phyloP scores from a whole-genome alignment of 495 filamentous ascomycete genomes.

The Thozetella sp. region DNA sequence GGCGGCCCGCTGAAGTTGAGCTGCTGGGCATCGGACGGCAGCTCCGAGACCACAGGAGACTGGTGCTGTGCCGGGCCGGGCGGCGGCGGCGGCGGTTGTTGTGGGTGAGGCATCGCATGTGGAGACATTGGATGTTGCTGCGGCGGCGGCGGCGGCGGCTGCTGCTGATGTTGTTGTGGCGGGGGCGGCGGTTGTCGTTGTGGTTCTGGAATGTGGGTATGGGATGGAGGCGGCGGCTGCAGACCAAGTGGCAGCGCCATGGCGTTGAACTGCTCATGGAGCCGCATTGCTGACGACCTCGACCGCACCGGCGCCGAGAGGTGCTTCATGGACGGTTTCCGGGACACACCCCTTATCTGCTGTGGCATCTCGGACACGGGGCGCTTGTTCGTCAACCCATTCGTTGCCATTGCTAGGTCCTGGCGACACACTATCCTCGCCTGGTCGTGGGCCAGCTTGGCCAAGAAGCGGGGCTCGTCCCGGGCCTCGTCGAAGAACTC shows the following conservation, averaged over 20 bases:
- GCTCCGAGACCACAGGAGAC: background rate
- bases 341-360: constrained; percentile 7
- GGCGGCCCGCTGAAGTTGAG: background rate
- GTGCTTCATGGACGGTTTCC: constrained; percentile 15
- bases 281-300: background rate
- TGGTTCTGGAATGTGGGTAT: constrained; percentile 3
- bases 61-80: background rate
- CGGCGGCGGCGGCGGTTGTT: too few relatives aligned
- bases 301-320: constrained; percentile 16
- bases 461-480: constrained; percentile 39
- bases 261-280: constrained; percentile 3
- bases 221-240: background rate
- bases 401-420: constrained; percentile 5
- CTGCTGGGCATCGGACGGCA: background rate
- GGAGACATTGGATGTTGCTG: constrained; percentile 6
- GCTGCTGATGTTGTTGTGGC: constrained; percentile 7
- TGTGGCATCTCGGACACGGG: constrained; percentile 21
- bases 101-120: constrained; percentile 3
- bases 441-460: constrained; percentile 39
- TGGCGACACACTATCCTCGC: constrained; percentile 38
- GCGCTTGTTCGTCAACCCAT: constrained; percentile 5
- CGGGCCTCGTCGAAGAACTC: constrained; percentile 46
- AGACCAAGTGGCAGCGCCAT: constrained; percentile 6
- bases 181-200: constrained; percentile 9
- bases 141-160: constrained; percentile 3